A percentile compares a stretch with the other conserved stretches of the same genome.
These are phyloP conservation scores for Odonthalia washingtoniensis DNA, from an alignment of 31 red algal genomes.

Conservation along the genomic window DNA sequence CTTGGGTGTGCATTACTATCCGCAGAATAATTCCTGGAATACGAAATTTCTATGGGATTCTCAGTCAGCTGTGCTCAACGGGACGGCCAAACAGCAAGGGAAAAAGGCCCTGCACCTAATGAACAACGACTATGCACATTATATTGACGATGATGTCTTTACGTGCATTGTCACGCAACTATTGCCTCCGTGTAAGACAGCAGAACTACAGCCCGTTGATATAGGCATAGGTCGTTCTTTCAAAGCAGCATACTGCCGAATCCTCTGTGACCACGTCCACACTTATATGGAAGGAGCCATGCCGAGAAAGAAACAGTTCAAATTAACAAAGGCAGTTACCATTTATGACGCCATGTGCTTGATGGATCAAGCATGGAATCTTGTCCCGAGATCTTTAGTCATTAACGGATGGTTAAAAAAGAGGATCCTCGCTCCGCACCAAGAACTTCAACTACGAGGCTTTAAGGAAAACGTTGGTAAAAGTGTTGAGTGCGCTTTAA, in stretches of 20 bases:
- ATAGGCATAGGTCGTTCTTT: slow-evolving; percentile 22
- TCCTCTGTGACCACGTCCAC: not conserved
- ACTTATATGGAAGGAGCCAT: not conserved
- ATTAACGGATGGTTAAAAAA: slow-evolving; percentile 9
- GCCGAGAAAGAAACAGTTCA: not conserved
- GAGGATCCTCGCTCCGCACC: slow-evolving; percentile 10
- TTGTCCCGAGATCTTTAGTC: slow-evolving; percentile 30
- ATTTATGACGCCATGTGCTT: slow-evolving; percentile 18
- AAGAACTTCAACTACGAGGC: too few species aligned
- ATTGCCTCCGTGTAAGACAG: slow-evolving; percentile 21
- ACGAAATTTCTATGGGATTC: not conserved
- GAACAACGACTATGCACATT: slow-evolving; percentile 11
- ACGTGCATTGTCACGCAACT: not conserved
- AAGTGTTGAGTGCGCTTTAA: too few species aligned
- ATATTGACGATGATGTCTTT: not conserved
- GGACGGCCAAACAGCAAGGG: not conserved
- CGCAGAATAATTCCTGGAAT: slow-evolving; percentile 36
- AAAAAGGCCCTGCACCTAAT: not conserved
- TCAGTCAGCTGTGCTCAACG: not conserved
- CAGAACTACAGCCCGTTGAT: slow-evolving; percentile 29
- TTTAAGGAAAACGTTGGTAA: too few species aligned
- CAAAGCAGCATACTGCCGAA: slow-evolving; percentile 13
- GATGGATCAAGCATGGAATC: slow-evolving; percentile 24
- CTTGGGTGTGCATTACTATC: slow-evolving; percentile 23
- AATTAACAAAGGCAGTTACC: slow-evolving; percentile 14